phyloP scores from a whole-genome alignment of 805 yeast species.

The Starmerella floris region DNA sequence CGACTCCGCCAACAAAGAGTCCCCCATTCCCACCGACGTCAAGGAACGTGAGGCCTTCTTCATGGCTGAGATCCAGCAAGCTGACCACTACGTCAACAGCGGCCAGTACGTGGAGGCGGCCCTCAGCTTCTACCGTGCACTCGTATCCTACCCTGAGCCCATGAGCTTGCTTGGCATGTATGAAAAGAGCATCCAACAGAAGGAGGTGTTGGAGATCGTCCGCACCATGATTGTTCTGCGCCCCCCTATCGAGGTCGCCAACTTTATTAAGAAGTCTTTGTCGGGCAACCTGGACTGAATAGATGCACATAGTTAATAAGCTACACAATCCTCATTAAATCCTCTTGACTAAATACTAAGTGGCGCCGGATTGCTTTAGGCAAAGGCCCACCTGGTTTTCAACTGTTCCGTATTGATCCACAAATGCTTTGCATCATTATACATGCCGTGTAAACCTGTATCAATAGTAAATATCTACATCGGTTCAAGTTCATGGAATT shows the following conservation, averaged over 20 bases:
- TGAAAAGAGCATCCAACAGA: conserved; percentile 76
- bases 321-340: not conserved
- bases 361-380: not conserved
- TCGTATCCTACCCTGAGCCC: conserved; percentile 88
- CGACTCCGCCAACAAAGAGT: conserved; percentile 46
- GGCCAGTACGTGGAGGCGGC: conserved; percentile 62
- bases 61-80: conserved; percentile 68
- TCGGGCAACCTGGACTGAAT: conserved; percentile 18
- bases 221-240: conserved; percentile 80
- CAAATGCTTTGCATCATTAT: not conserved
- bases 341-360: not conserved
- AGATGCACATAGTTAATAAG: conserved; percentile 1
- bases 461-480: too few relatives aligned
- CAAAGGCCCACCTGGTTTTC: too few relatives aligned
- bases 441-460: too few relatives aligned
- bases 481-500: too few relatives aligned
- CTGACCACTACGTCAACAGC: conserved; percentile 67
- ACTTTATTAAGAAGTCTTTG: conserved; percentile 42
- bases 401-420: not conserved
- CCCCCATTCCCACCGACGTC: conserved; percentile 64
- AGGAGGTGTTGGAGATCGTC: conserved; percentile 59
- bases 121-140: conserved; percentile 80
- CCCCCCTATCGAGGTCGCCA: conserved; percentile 67
- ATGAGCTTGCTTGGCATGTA: conserved; percentile 79
- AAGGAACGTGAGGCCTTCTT: conserved; percentile 63